A percentile compares a stretch with the other conserved stretches of the same genome.
phyloP scores from a whole-genome alignment of 257 asterid species.

The Rhazya stricta region DNA sequence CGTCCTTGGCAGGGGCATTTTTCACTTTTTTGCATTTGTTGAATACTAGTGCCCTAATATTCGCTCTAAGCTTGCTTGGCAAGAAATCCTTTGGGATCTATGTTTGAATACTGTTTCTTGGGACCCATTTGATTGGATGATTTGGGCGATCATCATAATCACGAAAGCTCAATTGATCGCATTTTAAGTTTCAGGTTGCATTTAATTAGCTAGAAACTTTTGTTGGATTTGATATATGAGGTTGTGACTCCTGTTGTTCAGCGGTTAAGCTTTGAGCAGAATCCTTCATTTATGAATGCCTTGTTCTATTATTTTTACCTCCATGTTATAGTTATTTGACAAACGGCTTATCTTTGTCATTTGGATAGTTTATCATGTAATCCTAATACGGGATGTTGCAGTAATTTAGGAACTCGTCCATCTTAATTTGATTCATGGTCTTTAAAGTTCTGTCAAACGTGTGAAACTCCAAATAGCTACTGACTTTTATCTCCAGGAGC shows the following conservation, averaged over 20 bases:
- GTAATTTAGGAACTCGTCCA: background rate
- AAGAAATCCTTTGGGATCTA: background rate
- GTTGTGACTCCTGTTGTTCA: background rate
- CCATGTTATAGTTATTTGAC: background rate
- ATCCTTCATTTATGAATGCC: background rate
- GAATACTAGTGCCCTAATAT: background rate
- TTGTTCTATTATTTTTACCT: background rate
- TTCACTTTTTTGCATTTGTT: background rate
- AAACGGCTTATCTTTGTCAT: background rate
- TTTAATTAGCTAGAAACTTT: background rate
- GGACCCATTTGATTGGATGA: background rate
- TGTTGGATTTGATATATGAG: background rate
- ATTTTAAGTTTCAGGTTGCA: background rate
- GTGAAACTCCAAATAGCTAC: background rate
- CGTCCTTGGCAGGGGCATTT: background rate
- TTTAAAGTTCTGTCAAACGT: background rate
- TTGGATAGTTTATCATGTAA: background rate
- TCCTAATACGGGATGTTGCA: background rate
- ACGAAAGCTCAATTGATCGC: background rate
- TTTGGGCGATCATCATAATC: background rate
- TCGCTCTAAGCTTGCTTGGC: background rate
- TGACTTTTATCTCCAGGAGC: constrained; percentile 51
- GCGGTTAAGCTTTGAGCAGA: too few relatives aligned
- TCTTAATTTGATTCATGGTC: constrained; percentile 3
- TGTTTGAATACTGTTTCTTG: background rate